Evolutionary conservation across 2,329 filamentous ascomycete genomes (phyloP).

Genomic region (Epichloe festucae): DNA sequence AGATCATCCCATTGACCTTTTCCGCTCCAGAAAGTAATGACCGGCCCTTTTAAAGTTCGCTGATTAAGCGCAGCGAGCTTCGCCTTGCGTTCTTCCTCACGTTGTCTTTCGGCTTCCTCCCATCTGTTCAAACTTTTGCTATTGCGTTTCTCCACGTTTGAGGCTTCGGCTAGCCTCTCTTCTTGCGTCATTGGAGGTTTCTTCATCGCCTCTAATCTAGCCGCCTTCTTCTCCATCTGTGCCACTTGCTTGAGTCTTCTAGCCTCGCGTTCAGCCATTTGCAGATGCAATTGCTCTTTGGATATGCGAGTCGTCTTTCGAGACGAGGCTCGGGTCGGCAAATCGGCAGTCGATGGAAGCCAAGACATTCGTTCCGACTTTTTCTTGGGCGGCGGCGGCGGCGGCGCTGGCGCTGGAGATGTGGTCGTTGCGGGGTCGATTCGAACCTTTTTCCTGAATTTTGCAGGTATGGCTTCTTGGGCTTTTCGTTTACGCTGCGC

Average conservation of each 20-base stretch:
- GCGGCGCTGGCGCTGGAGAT: conserved; percentile 26
- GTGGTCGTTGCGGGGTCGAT: conserved; percentile 42
- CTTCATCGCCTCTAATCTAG: conserved; percentile 59
- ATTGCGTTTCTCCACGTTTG: conserved; percentile 72
- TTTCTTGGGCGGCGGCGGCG: conserved; percentile 40
- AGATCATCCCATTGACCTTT: conserved; percentile 69
- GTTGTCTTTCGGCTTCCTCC: conserved; percentile 84
- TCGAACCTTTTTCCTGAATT: conserved; percentile 63
- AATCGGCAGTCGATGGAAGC: conserved; percentile 40
- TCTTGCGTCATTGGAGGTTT: conserved; percentile 77
- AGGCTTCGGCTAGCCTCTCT: conserved; percentile 71
- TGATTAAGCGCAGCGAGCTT: conserved; percentile 82
- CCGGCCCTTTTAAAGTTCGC: conserved; percentile 73
- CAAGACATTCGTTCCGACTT: conserved; percentile 47
- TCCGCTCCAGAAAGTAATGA: conserved; percentile 91
- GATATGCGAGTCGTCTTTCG: conserved; percentile 45
- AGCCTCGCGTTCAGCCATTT: conserved; percentile 61
- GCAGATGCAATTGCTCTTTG: conserved; percentile 51
- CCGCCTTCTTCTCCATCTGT: conserved; percentile 53
- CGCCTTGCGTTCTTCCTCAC: conserved; percentile 69
- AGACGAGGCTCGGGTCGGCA: conserved; percentile 45
- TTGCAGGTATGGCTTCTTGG: conserved; percentile 57
- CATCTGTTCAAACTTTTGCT: conserved; percentile 82
- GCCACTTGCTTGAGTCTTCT: conserved; percentile 58
- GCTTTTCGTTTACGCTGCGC: conserved; percentile 69